Percentiles rank a stretch among this genome's conserved stretches.
Conservation (phyloP, 1,139 yeast species). For the Suhomyces ambrosiae region DNA sequence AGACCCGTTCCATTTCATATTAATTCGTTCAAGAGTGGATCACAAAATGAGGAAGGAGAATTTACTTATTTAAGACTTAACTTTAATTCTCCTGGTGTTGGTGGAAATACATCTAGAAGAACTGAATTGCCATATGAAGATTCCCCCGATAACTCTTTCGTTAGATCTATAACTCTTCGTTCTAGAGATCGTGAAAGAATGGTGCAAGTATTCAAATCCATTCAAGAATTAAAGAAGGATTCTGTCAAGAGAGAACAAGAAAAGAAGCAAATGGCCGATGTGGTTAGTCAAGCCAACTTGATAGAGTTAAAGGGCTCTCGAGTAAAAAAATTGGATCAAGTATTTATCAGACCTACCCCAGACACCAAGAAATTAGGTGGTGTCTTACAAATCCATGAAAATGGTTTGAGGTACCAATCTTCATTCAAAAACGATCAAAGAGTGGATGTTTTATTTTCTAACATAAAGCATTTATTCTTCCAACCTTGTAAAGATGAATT, state of each 20-base stretch:
- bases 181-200: constrained; percentile 90
- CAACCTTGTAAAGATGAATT: constrained; percentile 96
- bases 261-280: constrained; percentile 90
- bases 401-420: constrained; percentile 92
- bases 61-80: constrained; percentile 87
- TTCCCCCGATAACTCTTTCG: constrained; percentile 79
- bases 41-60: constrained; percentile 96
- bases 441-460: constrained; percentile 85
- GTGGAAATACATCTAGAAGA: constrained; percentile 67
- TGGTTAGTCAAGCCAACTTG: constrained; percentile 87
- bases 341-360: constrained; percentile 92
- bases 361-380: constrained; percentile 96
- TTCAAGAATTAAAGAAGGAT: constrained; percentile 89
- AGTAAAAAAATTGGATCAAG: constrained; percentile 83
- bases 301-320: constrained; percentile 78
- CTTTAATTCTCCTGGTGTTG: constrained; percentile 91
- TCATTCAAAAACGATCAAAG: constrained; percentile 79
- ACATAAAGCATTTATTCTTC: constrained; percentile 90
- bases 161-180: constrained; percentile 85
- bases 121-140: constrained; percentile 91
- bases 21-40: constrained; percentile 89
- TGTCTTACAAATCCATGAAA: constrained; percentile 86
- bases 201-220: constrained; percentile 87
- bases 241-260: constrained; percentile 90
- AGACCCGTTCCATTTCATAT: constrained; percentile 98